Conservation (phyloP, 257 asterid genomes). For the Plantago elongata region DNA sequence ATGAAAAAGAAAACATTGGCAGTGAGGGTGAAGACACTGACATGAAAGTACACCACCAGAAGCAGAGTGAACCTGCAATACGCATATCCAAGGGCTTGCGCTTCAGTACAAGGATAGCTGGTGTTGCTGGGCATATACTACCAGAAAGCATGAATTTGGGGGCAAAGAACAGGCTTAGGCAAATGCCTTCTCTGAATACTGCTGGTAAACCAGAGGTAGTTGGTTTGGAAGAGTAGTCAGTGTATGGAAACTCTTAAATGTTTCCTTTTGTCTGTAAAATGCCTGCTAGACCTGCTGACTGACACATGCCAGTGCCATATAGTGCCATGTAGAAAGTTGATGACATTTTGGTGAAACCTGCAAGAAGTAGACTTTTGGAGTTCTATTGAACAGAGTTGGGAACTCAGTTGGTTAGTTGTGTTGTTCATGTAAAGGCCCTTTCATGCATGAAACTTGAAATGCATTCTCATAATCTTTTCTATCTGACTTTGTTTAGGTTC, state of each 20-base stretch:
- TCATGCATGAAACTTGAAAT: too few species aligned
- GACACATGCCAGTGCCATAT: too few species aligned
- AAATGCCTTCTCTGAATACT: constrained; percentile 50
- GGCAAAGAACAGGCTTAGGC: constrained; percentile 53
- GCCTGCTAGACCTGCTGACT: too few species aligned
- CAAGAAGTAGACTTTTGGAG: too few species aligned
- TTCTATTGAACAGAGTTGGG: too few species aligned
- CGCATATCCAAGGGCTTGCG: constrained; percentile 33
- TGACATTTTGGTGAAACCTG: too few species aligned
- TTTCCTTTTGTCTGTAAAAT: too few species aligned
- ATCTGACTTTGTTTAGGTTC: too few species aligned
- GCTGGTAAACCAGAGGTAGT: constrained; percentile 41
- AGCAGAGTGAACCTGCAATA: constrained; percentile 25
- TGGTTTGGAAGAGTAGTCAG: constrained; percentile 54
- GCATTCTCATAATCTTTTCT: too few species aligned
- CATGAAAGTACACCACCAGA: constrained; percentile 7
- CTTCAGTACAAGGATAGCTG: constrained; percentile 41
- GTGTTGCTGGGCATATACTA: constrained; percentile 34
- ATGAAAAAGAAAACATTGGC: constrained; percentile 19
- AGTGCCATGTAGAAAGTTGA: too few species aligned
- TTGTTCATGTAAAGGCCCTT: too few species aligned
- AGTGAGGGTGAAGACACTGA: constrained; percentile 15
- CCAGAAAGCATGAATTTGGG: constrained; percentile 42
- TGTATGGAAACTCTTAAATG: constrained; percentile 9
- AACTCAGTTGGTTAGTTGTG: too few species aligned